Evolutionary conservation across 2,329 filamentous ascomycete genomes (phyloP).

Genomic region (Lomentospora prolificans): DNA sequence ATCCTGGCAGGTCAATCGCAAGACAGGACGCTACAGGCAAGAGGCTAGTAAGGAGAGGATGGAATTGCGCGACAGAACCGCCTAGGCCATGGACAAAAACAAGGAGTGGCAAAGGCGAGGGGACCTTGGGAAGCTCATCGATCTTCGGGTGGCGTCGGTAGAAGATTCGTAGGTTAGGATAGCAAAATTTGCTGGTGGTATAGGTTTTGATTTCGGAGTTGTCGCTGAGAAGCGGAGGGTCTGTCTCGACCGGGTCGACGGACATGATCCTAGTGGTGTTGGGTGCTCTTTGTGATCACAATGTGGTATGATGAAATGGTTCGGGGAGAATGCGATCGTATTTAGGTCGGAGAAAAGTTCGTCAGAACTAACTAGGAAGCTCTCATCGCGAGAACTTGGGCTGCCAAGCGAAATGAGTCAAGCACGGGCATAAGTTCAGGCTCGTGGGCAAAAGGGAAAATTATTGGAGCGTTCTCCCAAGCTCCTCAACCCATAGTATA

Average conservation of each 20-base stretch:
- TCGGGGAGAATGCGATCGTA: neutral
- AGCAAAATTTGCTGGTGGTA: constrained; percentile 59
- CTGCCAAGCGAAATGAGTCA: constrained; percentile 1
- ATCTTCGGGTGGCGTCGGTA: constrained; percentile 73
- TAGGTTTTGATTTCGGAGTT: constrained; percentile 64
- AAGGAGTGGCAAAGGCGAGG: constrained; percentile 67
- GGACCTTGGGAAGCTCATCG: constrained; percentile 65
- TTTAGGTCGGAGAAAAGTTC: neutral
- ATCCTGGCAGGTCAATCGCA: constrained; percentile 83
- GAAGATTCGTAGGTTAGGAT: constrained; percentile 72
- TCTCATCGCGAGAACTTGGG: neutral
- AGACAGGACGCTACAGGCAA: constrained; percentile 76
- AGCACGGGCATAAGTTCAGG: neutral
- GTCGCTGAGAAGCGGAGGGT: constrained; percentile 72
- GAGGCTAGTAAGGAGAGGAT: constrained; percentile 69
- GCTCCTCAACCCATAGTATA: neutral
- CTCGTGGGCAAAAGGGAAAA: neutral
- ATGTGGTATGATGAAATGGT: neutral
- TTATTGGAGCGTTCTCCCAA: neutral
- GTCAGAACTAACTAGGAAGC: neutral
- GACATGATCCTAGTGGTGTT: neutral
- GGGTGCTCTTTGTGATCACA: neutral
- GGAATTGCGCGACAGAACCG: constrained; percentile 85
- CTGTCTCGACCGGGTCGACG: constrained; percentile 35
- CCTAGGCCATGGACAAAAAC: constrained; percentile 91